Evolutionary conservation across 2,329 filamentous ascomycete genomes (phyloP), one percentile per base, ranked within the genome.

Genomic region (Penicillium sp.): DNA sequence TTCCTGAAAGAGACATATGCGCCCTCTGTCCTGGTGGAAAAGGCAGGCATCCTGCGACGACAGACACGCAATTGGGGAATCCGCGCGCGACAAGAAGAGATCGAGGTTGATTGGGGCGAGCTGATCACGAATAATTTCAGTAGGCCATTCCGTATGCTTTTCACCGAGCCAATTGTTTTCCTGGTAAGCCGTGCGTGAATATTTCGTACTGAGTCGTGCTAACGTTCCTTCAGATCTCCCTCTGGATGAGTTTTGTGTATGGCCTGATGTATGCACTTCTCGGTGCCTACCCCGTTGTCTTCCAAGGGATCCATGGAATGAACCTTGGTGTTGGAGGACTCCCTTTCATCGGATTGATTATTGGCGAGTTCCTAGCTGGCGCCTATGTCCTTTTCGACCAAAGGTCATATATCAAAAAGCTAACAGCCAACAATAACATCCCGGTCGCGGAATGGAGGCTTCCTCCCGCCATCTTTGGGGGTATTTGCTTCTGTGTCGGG

Each of bases 31-130:
- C 53, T 67, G 7, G 61, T 65, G 17, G 61, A 59, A 22, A 66
- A 66, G 37, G 79, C 78, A 0, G 61, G 71, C 0, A 72, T 76
- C 42, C 61, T 81, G 2, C 69, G 78, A 15, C 69, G 77, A 12
- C 63, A 75, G 39, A 81, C 78, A 0, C 73, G 74, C 52, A 81
- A 81, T 52, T 81, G 78, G 78, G 78, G 77, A 2, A 80, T 81
- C 35, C 77, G 81, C 51, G 78, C 78, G 1, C 75, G 75, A 54
- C 69, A 71, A 55, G 75, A 77, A 53, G 74, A 78, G 61, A 72
- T 78, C 31, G 75, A 78, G 56, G 65, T 78, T n/a, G 73, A 77
- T 45, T 69, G 77, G 51, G 62, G 61, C 2, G 72, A 77, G 43
- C 56, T 78, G 5, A 57, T 77, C 6, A 66, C 70, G 3, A 73